Conservation (phyloP, 2,329 filamentous ascomycete species). For the Epichloe typhina region DNA sequence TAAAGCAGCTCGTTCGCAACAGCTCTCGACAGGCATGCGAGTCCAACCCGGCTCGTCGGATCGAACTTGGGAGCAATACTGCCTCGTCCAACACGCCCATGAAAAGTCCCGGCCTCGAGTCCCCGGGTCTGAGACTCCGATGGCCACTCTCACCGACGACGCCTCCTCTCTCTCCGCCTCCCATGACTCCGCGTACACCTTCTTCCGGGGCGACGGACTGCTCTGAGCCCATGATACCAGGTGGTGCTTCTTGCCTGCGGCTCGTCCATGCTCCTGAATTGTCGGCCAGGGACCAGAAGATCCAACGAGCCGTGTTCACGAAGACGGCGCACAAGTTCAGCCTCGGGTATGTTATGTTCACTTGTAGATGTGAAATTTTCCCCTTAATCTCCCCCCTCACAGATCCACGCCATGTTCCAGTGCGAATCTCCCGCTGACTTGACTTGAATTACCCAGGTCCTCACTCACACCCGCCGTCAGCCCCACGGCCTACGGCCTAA, state of each 20-base stretch:
- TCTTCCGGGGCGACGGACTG: conserved; percentile 23
- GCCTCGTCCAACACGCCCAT: not conserved
- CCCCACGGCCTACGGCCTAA: conserved; percentile 31
- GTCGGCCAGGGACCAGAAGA: conserved; percentile 32
- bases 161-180: conserved; percentile 25
- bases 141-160: conserved; percentile 21
- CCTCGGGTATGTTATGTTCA: conserved; percentile 25
- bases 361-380: no score
- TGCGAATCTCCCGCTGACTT: not conserved
- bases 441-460: conserved; percentile 14
- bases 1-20: conserved; percentile 20
- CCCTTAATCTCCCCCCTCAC: not conserved
- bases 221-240: conserved; percentile 20
- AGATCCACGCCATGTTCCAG: not conserved
- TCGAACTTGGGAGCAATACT: not conserved
- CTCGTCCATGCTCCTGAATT: conserved; percentile 36
- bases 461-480: conserved; percentile 29
- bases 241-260: conserved; percentile 31
- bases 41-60: conserved; percentile 2
- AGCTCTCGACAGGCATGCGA: conserved; percentile 11
- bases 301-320: conserved; percentile 32
- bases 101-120: conserved; percentile 11
- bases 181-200: conserved; percentile 34
- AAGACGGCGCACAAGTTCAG: conserved; percentile 37
- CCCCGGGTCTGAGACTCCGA: conserved; percentile 14